phyloP scores from a whole-genome alignment of 1,284 basidiomycete genomes.

The Ganoderma multipileum region DNA sequence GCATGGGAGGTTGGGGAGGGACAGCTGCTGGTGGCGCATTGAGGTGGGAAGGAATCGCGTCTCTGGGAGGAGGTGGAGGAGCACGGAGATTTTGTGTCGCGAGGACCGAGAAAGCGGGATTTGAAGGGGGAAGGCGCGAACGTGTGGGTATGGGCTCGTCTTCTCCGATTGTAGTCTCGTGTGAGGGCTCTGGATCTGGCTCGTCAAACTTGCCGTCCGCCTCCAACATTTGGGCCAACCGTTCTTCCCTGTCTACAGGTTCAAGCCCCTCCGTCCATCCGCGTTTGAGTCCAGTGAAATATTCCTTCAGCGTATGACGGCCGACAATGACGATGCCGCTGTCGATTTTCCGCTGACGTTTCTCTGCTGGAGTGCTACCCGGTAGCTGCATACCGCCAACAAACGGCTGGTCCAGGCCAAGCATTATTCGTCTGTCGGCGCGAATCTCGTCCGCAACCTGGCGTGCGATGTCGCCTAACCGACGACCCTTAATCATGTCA shows the following conservation, averaged over 20 bases:
- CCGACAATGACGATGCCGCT: constrained; percentile 92
- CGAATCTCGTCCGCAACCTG: constrained; percentile 79
- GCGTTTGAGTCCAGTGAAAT: constrained; percentile 83
- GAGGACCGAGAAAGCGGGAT: constrained; percentile 51
- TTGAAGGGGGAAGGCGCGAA: constrained; percentile 49
- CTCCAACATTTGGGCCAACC: constrained; percentile 72
- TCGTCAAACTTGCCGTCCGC: constrained; percentile 85
- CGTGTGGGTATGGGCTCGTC: constrained; percentile 48
- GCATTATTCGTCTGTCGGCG: constrained; percentile 64
- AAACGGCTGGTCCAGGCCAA: constrained; percentile 65
- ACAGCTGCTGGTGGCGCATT: constrained; percentile 64
- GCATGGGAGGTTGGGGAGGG: constrained; percentile 82
- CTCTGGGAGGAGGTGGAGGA: constrained; percentile 33
- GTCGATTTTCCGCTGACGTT: constrained; percentile 69
- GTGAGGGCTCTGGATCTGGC: constrained; percentile 42
- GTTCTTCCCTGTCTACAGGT: constrained; percentile 78
- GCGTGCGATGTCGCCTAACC: constrained; percentile 84
- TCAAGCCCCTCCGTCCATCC: constrained; percentile 87
- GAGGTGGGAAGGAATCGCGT: constrained; percentile 34
- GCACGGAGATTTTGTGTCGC: constrained; percentile 33
- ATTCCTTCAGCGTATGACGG: constrained; percentile 93
- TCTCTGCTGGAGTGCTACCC: constrained; percentile 62
- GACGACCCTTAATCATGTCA: constrained; percentile 81
- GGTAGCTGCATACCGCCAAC: constrained; percentile 57
- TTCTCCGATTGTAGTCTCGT: constrained; percentile 36